These are phyloP conservation scores for Pichia sp. DNA, from an alignment of 1,139 yeast species.

Conservation along the genomic window DNA sequence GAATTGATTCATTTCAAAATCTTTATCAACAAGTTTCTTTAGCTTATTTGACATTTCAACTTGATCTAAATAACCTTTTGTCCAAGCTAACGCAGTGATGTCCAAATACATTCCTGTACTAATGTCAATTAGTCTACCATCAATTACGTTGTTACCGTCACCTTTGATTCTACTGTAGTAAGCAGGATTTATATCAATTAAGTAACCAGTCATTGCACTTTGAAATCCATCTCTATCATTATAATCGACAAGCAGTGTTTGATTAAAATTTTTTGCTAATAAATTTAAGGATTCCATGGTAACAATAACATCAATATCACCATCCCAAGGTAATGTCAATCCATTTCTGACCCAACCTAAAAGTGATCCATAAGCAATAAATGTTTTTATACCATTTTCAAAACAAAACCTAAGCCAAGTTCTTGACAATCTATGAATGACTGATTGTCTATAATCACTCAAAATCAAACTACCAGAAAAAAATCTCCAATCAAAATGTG, in stretches of 20 bases:
- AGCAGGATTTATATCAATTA: slow-evolving; percentile 44
- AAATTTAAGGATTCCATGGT: slow-evolving; percentile 37
- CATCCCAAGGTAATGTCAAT: slow-evolving; percentile 55
- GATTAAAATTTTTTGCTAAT: slow-evolving; percentile 40
- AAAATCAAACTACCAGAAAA: slow-evolving; percentile 22
- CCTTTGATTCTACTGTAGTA: slow-evolving; percentile 33
- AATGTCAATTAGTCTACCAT: slow-evolving; percentile 55
- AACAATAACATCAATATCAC: slow-evolving; percentile 53
- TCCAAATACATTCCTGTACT: slow-evolving; percentile 53
- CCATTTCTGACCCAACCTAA: slow-evolving; percentile 62
- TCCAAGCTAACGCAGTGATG: slow-evolving; percentile 44
- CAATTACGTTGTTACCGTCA: slow-evolving; percentile 46
- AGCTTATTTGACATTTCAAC: slow-evolving; percentile 18
- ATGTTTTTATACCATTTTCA: slow-evolving; percentile 38
- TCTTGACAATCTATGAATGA: slow-evolving; percentile 41
- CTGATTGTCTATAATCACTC: slow-evolving; percentile 34
- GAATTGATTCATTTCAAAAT: slow-evolving; percentile 28
- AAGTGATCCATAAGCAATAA: slow-evolving; percentile 59
- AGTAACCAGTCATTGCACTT: slow-evolving; percentile 39
- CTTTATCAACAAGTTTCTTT: slow-evolving; percentile 34
- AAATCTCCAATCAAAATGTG: slow-evolving; percentile 42
- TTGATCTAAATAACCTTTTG: slow-evolving; percentile 27
- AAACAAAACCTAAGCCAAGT: slow-evolving; percentile 51
- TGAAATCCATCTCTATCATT: slow-evolving; percentile 25
- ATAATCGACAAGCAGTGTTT: slow-evolving; percentile 42